phyloP scores from a whole-genome alignment of 2,329 filamentous ascomycete genomes.

The Epichloe bromicola region DNA sequence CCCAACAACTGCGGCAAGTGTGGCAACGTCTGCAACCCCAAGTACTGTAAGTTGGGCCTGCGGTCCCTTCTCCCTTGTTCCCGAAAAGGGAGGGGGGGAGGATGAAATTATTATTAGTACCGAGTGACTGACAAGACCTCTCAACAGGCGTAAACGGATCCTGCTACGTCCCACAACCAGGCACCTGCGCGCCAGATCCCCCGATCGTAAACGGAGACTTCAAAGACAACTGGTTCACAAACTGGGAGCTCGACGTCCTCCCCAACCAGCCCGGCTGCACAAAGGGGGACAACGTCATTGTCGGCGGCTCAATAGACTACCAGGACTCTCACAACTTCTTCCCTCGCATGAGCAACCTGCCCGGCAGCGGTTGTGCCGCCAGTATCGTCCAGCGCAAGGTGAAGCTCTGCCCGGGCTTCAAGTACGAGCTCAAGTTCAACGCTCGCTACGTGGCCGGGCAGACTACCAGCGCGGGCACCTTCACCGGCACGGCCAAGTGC shows the following conservation, averaged over 20 bases:
- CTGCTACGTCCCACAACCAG: not conserved
- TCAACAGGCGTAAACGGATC: not conserved
- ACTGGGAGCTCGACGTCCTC: not conserved
- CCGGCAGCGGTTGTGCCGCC: not conserved
- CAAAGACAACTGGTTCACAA: not conserved
- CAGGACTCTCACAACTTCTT: not conserved
- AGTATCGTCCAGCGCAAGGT: not conserved
- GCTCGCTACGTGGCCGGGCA: not conserved
- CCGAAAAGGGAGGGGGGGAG: not conserved
- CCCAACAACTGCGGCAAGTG: slow-evolving; percentile 1
- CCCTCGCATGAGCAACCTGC: not conserved
- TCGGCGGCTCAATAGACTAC: not conserved
- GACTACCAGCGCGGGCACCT: not conserved
- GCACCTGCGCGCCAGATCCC: not conserved
- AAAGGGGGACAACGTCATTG: not conserved
- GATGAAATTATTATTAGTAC: too few species aligned
- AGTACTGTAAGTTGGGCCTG: not conserved
- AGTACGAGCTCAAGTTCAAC: not conserved
- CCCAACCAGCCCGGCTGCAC: not conserved
- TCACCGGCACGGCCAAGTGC: not conserved
- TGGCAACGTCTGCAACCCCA: not conserved
- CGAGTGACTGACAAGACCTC: not conserved
- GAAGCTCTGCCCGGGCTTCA: not conserved
- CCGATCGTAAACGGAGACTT: not conserved
- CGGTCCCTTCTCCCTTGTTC: not conserved